Conservation (phyloP, 371 early-diverging fungal genomes). For the Mortierella polycephala region DNA sequence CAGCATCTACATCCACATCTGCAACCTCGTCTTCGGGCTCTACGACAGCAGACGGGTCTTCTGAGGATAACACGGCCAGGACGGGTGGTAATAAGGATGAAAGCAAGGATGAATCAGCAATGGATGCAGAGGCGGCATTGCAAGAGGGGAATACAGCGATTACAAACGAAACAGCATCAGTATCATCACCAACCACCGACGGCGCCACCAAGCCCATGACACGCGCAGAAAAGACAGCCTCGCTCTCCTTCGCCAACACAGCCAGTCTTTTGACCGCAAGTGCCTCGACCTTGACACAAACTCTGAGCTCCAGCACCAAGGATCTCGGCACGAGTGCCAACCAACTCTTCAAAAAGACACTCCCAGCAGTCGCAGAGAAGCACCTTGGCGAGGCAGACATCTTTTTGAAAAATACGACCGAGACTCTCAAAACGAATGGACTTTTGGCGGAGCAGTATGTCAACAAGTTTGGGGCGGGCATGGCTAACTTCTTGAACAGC, state of each 20-base stretch:
- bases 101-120: background rate
- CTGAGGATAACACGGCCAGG: background rate
- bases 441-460: slow-evolving; percentile 53
- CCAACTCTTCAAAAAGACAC: slow-evolving; percentile 46
- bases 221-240: slow-evolving; percentile 13
- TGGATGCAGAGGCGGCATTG: background rate
- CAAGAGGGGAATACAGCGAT: background rate
- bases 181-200: background rate
- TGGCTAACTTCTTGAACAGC: slow-evolving; percentile 52
- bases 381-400: slow-evolving; percentile 44
- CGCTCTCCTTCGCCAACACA: slow-evolving; percentile 40
- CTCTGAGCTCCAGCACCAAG: slow-evolving; percentile 38
- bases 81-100: slow-evolving; percentile 2
- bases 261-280: slow-evolving; percentile 44
- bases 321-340: slow-evolving; percentile 41
- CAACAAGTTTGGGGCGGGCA: slow-evolving; percentile 46
- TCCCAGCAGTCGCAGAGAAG: slow-evolving; percentile 47
- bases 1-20: background rate
- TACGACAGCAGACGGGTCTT: background rate
- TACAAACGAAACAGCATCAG: background rate
- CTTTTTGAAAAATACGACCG: slow-evolving; percentile 48
- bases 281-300: slow-evolving; percentile 33
- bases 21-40: background rate
- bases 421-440: slow-evolving; percentile 44
- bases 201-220: background rate